These are phyloP conservation scores for Penicillium glabrum DNA, from an alignment of 2,329 filamentous ascomycete species.

Conservation along the genomic window DNA sequence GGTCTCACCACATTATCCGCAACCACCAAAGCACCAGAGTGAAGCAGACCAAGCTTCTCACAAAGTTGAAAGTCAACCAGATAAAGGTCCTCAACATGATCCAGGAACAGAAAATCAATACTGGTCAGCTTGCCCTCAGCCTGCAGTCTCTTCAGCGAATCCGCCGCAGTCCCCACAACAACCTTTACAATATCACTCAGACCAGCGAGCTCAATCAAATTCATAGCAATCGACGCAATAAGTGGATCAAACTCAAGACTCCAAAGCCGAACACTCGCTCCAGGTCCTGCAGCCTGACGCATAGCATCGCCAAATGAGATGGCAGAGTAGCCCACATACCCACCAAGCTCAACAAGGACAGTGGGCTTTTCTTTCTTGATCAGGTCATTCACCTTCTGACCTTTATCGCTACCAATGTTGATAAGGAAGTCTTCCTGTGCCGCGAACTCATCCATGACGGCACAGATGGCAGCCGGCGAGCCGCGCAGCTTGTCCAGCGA, in stretches of 20 bases:
- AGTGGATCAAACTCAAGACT: slow-evolving; percentile 12
- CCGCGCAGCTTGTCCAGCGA: slow-evolving; percentile 7
- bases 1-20: slow-evolving; percentile 15
- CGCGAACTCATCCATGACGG: slow-evolving; percentile 14
- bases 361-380: slow-evolving; percentile 7
- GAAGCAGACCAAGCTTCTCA: slow-evolving; percentile 3
- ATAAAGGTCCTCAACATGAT: slow-evolving; percentile 15
- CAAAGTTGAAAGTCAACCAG: slow-evolving; percentile 4
- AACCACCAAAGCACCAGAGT: slow-evolving; percentile 8
- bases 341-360: slow-evolving; percentile 11
- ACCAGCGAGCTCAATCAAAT: slow-evolving; percentile 12
- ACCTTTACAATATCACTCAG: slow-evolving; percentile 13
- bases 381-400: slow-evolving; percentile 1
- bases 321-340: slow-evolving; percentile 13
- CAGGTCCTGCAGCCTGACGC: slow-evolving; percentile 1
- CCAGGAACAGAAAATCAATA: slow-evolving; percentile 14
- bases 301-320: slow-evolving; percentile 9
- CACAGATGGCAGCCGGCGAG: slow-evolving; percentile 6
- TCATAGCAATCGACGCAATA: slow-evolving; percentile 14
- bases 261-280: background rate
- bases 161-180: slow-evolving; percentile 6
- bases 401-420: slow-evolving; percentile 13
- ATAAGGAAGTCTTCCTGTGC: slow-evolving; percentile 12
- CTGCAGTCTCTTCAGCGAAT: slow-evolving; percentile 9
- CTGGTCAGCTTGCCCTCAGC: background rate